Evolutionary conservation across 208 protist genomes (phyloP).

Genomic region (Leishmania turanica): DNA sequence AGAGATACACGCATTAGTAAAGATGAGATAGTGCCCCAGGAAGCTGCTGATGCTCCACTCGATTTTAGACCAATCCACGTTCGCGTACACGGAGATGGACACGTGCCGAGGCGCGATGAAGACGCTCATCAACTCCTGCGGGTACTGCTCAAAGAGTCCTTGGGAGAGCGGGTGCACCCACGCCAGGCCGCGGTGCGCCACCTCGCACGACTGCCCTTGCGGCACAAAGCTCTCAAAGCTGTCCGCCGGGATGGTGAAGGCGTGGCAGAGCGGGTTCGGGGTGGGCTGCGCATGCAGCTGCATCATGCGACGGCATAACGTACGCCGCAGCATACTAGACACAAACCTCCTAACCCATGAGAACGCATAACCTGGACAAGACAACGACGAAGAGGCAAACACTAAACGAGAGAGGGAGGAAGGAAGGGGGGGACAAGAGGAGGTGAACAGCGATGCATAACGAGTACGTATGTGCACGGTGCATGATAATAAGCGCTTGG

Average conservation of each 20-base stretch:
- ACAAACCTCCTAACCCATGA: not conserved
- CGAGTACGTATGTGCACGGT: not conserved
- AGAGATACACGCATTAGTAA: conserved; percentile 70
- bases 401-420: not conserved
- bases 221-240: conserved; percentile 87
- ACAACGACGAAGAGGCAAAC: not conserved
- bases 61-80: conserved; percentile 70
- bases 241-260: conserved; percentile 74
- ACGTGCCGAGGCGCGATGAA: conserved; percentile 84
- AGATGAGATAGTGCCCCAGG: conserved; percentile 86
- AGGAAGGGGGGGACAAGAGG: not conserved
- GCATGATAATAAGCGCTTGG: not conserved
- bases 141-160: conserved; percentile 90
- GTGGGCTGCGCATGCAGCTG: conserved; percentile 71
- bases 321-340: conserved; percentile 62
- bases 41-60: conserved; percentile 92
- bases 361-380: too few species aligned
- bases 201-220: conserved; percentile 78
- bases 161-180: conserved; percentile 88
- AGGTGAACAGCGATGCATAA: not conserved
- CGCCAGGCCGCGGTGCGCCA: conserved; percentile 77
- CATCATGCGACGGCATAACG: conserved; percentile 47
- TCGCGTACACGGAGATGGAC: conserved; percentile 72
- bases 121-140: conserved; percentile 74
- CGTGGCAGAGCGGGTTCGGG: conserved; percentile 83